A percentile compares a stretch with the other conserved stretches of the same genome.
Evolutionary conservation across 2,329 filamentous ascomycete species (phyloP).

Genomic region (Fusarium globosum): DNA sequence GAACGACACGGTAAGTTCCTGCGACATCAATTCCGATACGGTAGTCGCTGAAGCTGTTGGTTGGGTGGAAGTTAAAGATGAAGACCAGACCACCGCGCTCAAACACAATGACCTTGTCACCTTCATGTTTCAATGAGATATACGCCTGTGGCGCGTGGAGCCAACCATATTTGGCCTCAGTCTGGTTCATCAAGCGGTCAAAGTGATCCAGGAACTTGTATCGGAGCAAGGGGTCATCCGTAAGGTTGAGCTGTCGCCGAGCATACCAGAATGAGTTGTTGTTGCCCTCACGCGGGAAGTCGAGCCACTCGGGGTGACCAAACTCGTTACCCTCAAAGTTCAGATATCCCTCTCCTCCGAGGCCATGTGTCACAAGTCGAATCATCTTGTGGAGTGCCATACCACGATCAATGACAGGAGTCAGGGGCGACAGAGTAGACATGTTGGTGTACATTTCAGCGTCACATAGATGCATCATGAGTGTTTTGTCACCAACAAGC

Average conservation of each 20-base stretch:
- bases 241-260: constrained; percentile 90
- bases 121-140: constrained; percentile 92
- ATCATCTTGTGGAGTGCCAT: constrained; percentile 98
- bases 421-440: constrained; percentile 86
- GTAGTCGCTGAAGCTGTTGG: constrained; percentile 89
- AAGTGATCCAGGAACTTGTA: constrained; percentile 95
- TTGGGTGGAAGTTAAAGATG: constrained; percentile 95
- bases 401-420: constrained; percentile 87
- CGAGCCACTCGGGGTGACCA: constrained; percentile 97
- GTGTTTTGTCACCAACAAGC: constrained; percentile 93
- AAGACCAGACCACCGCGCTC: constrained; percentile 91
- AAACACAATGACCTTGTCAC: constrained; percentile 94
- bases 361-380: constrained; percentile 86
- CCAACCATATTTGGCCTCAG: constrained; percentile 92
- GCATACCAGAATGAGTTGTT: constrained; percentile 95
- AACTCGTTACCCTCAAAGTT: constrained; percentile 99
- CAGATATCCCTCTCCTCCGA: constrained; percentile 96
- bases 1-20: constrained; percentile 87
- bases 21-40: constrained; percentile 86
- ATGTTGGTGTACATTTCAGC: constrained; percentile 98
- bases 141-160: constrained; percentile 86
- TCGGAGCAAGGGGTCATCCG: constrained; percentile 84
- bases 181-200: constrained; percentile 89
- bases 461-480: constrained; percentile 99
- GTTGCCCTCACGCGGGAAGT: constrained; percentile 95